phyloP scores from a whole-genome alignment of 768 basidiomycete species.

The Tulasnella sp. region DNA sequence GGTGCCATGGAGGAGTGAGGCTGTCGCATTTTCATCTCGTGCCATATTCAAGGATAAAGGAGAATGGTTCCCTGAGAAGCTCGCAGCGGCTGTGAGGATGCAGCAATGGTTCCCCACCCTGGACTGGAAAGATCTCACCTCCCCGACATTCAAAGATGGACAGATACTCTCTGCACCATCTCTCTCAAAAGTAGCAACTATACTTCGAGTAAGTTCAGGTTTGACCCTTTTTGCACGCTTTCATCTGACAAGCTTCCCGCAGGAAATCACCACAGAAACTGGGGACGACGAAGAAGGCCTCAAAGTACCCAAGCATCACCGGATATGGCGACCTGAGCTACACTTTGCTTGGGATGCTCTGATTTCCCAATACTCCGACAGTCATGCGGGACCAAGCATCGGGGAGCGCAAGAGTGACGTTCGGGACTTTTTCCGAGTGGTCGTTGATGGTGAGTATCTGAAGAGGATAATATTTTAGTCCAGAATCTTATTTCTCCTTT shows the following conservation, averaged over 20 bases:
- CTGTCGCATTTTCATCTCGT: constrained; percentile 38
- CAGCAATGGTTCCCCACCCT: constrained; percentile 47
- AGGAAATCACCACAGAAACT: constrained; percentile 31
- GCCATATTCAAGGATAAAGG: constrained; percentile 41
- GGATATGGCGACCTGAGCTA: constrained; percentile 71
- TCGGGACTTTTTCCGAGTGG: constrained; percentile 81
- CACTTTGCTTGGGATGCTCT: constrained; percentile 88
- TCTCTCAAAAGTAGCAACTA: constrained; percentile 54
- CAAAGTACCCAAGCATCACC: constrained; percentile 20
- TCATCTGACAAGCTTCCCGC: constrained; percentile 19
- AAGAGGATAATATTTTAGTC: background rate
- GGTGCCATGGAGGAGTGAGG: constrained; percentile 61
- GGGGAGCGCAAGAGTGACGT: constrained; percentile 46
- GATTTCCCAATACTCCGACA: constrained; percentile 57
- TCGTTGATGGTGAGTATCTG: constrained; percentile 70
- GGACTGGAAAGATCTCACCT: constrained; percentile 53
- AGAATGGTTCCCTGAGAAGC: constrained; percentile 79
- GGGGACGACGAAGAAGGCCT: constrained; percentile 42
- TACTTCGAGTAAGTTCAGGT: constrained; percentile 56
- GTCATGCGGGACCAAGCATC: constrained; percentile 19
- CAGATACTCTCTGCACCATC: constrained; percentile 63
- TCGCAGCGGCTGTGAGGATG: constrained; percentile 65
- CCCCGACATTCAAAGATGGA: constrained; percentile 65
- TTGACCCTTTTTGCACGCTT: background rate
- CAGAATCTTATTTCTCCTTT: background rate